phyloP scores from a whole-genome alignment of 2,329 filamentous ascomycete species.

The Colletotrichum agaves region DNA sequence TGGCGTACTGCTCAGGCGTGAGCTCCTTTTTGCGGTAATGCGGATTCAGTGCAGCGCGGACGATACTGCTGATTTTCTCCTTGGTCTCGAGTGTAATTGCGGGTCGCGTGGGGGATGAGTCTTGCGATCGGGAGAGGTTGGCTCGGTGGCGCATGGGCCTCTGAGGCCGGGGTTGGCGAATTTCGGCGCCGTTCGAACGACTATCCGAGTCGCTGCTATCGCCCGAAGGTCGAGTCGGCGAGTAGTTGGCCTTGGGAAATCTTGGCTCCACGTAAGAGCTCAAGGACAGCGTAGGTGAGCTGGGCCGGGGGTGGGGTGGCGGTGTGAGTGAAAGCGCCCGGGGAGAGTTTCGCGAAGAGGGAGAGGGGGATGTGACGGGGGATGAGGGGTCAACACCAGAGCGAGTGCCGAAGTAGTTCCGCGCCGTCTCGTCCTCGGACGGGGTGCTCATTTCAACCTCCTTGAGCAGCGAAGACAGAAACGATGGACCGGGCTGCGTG shows the following conservation, averaged over 20 bases:
- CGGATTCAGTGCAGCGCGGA: conserved; percentile 83
- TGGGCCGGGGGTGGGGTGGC: conserved; percentile 72
- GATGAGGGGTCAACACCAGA: conserved; percentile 60
- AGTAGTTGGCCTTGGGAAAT: conserved; percentile 80
- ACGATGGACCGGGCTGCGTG: conserved; percentile 71
- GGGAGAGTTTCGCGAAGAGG: conserved; percentile 74
- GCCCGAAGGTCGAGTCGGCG: conserved; percentile 62
- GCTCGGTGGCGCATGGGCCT: conserved; percentile 56
- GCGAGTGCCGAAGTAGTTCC: conserved; percentile 49
- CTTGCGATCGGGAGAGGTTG: conserved; percentile 60
- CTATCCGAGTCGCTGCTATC: conserved; percentile 60
- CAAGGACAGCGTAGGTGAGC: conserved; percentile 73
- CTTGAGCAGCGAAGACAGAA: conserved; percentile 86
- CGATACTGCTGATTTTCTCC: conserved; percentile 87
- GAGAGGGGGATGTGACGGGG: conserved; percentile 72
- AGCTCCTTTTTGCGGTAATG: conserved; percentile 80
- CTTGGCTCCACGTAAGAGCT: conserved; percentile 79
- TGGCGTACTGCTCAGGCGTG: conserved; percentile 89
- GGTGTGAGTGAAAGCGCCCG: conserved; percentile 76
- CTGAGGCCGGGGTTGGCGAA: conserved; percentile 64
- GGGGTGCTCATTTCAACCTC: conserved; percentile 80
- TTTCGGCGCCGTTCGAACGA: conserved; percentile 53
- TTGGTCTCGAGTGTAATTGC: conserved; percentile 84
- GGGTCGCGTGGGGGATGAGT: conserved; percentile 75
- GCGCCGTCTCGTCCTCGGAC: conserved; percentile 66